These are phyloP conservation scores for Chimonanthus salicifolius DNA, from an alignment of 164 flowering plant genomes.

Conservation along the genomic window DNA sequence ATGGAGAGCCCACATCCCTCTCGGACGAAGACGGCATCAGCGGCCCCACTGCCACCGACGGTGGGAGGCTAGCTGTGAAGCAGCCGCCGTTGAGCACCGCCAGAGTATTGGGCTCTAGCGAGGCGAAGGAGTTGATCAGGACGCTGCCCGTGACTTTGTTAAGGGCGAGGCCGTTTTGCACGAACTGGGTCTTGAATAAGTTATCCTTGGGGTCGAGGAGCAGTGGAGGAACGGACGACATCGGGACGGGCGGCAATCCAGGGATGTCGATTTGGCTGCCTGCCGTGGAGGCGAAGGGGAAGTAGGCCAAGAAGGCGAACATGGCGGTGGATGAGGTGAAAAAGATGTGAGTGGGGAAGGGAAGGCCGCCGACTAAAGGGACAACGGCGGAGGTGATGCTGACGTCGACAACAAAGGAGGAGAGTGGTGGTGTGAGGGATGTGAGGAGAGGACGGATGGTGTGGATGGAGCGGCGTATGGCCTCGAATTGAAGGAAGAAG, in stretches of 20 bases:
- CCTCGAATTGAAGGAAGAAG: conserved; percentile 33
- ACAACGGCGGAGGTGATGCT: conserved; percentile 26
- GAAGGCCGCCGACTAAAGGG: conserved; percentile 8
- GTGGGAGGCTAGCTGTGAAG: conserved; percentile 26
- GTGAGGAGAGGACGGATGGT: too few relatives aligned
- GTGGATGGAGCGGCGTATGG: conserved; percentile 24
- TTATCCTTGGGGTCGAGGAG: conserved; percentile 8
- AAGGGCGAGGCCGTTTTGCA: conserved; percentile 18
- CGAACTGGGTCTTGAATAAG: conserved; percentile 15
- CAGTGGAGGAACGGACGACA: conserved; percentile 25
- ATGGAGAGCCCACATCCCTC: not conserved
- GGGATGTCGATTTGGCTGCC: conserved; percentile 14
- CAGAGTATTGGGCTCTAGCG: conserved; percentile 31
- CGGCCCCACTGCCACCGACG: conserved; percentile 37
- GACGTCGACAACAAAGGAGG: conserved; percentile 22
- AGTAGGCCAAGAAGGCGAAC: conserved; percentile 23
- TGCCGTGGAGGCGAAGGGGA: conserved; percentile 9
- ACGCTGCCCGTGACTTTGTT: conserved; percentile 25
- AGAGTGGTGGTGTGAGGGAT: conserved; percentile 18
- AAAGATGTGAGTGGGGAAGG: conserved; percentile 30
- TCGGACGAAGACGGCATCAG: conserved; percentile 17
- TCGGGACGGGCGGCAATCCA: conserved; percentile 30
- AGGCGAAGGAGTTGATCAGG: conserved; percentile 30
- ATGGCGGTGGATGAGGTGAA: conserved; percentile 37
- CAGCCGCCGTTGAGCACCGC: conserved; percentile 26